Conservation (phyloP, 495 filamentous ascomycete species). For the Podospora fimiseda region DNA sequence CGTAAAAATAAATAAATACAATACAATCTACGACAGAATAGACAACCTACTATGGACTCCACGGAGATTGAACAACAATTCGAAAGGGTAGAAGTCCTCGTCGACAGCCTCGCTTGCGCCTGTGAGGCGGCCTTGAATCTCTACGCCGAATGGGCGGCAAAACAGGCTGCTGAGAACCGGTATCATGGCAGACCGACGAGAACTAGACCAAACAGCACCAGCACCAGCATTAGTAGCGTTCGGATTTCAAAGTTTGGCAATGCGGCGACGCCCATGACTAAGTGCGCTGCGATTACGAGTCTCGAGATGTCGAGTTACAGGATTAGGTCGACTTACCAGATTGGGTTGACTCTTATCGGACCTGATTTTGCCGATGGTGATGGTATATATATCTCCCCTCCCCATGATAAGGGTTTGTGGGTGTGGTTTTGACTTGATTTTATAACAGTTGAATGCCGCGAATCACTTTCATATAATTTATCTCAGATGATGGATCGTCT, state of each 20-base stretch:
- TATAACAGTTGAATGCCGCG: neutral
- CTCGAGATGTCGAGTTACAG: constrained; percentile 26
- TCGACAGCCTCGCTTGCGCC: neutral
- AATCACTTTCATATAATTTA: neutral
- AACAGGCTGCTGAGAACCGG: neutral
- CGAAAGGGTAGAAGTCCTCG: neutral
- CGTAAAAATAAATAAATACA: too few species aligned
- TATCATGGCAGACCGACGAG: too few species aligned
- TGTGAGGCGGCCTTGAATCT: neutral
- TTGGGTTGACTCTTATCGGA: constrained; percentile 32
- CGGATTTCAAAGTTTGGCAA: too few species aligned
- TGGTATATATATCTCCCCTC: constrained; percentile 22
- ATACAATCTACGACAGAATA: too few species aligned
- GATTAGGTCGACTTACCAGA: constrained; percentile 30
- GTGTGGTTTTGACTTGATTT: too few species aligned
- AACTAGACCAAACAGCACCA: too few species aligned
- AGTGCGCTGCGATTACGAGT: constrained; percentile 30
- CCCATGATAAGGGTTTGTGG: too few species aligned
- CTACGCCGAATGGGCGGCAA: neutral
- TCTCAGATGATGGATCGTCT: neutral
- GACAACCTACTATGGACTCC: too few species aligned
- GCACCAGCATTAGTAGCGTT: too few species aligned
- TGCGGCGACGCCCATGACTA: too few species aligned
- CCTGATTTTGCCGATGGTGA: constrained; percentile 30
- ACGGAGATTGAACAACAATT: too few species aligned